Percentiles rank a stretch among this genome's conserved stretches.
Evolutionary conservation across 805 yeast species (phyloP).

Genomic region (Saccharomycopsis sp.): DNA sequence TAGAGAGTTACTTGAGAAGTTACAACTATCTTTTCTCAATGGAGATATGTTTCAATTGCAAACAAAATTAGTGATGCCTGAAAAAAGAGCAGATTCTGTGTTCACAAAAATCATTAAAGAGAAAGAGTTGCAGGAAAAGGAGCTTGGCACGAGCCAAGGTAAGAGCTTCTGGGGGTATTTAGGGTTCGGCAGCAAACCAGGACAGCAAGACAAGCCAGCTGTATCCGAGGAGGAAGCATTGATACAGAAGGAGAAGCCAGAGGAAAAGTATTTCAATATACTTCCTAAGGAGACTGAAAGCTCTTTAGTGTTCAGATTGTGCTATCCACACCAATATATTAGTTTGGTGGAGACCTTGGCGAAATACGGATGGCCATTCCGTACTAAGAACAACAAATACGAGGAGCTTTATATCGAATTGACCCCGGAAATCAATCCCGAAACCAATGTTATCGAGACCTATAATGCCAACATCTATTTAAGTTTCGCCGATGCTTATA

Average conservation of each 20-base stretch:
- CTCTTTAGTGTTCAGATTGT: conserved; percentile 11
- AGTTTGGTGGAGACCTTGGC: conserved; percentile 8
- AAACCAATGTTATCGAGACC: conserved; percentile 11
- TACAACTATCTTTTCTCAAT: not conserved
- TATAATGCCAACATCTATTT: conserved; percentile 17
- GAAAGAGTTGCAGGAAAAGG: not conserved
- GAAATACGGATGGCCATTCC: conserved; percentile 18
- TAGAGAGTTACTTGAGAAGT: not conserved
- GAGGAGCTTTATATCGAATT: conserved; percentile 19
- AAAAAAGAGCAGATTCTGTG: not conserved
- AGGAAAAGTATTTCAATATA: not conserved
- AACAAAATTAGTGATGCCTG: not conserved
- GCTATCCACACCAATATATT: not conserved
- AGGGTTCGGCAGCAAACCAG: not conserved
- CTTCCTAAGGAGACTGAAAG: not conserved
- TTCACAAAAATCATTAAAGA: not conserved
- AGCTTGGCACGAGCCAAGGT: not conserved
- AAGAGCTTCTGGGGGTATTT: not conserved
- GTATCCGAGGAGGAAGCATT: not conserved
- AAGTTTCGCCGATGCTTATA: conserved; percentile 17
- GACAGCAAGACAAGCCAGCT: not conserved
- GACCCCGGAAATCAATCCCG: conserved; percentile 18
- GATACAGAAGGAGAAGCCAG: not conserved
- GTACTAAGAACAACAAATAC: conserved; percentile 7
- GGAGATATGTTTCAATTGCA: not conserved